These are phyloP conservation scores for Stipa capillata DNA, from an alignment of 176 grass and related monocot genomes.

Conservation along the genomic window DNA sequence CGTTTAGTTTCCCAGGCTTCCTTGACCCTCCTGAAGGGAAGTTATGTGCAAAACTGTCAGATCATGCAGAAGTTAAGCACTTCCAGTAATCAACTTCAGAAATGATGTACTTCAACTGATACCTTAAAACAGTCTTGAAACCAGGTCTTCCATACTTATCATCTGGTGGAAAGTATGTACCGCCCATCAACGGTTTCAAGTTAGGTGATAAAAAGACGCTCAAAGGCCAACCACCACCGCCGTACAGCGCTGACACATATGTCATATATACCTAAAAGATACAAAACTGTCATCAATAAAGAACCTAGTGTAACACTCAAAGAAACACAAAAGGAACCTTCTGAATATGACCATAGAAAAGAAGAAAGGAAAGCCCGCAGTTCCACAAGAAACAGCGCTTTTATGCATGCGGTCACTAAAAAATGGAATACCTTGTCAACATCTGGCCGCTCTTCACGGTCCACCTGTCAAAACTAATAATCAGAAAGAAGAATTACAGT, in stretches of 20 bases:
- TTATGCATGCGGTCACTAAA: neutral
- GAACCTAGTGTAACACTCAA: neutral
- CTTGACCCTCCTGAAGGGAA: slow-evolving; percentile 68
- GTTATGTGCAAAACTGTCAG: neutral
- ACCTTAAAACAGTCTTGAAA: slow-evolving; percentile 97
- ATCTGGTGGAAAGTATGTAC: slow-evolving; percentile 95
- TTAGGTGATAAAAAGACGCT: slow-evolving; percentile 83
- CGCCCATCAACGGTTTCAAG: slow-evolving; percentile 92
- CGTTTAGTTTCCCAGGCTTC: slow-evolving; percentile 87
- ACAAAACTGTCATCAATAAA: neutral
- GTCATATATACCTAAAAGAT: slow-evolving; percentile 93
- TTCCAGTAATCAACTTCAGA: neutral
- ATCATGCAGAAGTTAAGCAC: neutral
- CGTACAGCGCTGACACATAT: slow-evolving; percentile 77
- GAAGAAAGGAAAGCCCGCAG: neutral
- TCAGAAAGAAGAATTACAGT: slow-evolving; percentile 39
- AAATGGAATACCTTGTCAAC: slow-evolving; percentile 77
- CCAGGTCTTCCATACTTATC: slow-evolving; percentile 82
- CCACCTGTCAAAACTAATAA: slow-evolving; percentile 73
- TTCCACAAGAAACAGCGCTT: neutral
- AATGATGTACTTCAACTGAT: neutral
- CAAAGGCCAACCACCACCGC: slow-evolving; percentile 89
- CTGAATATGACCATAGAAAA: neutral
- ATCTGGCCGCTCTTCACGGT: slow-evolving; percentile 93
- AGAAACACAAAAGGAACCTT: neutral